These are phyloP conservation scores for Komagataella mondaviorum DNA, from an alignment of 805 yeast genomes.

Conservation along the genomic window DNA sequence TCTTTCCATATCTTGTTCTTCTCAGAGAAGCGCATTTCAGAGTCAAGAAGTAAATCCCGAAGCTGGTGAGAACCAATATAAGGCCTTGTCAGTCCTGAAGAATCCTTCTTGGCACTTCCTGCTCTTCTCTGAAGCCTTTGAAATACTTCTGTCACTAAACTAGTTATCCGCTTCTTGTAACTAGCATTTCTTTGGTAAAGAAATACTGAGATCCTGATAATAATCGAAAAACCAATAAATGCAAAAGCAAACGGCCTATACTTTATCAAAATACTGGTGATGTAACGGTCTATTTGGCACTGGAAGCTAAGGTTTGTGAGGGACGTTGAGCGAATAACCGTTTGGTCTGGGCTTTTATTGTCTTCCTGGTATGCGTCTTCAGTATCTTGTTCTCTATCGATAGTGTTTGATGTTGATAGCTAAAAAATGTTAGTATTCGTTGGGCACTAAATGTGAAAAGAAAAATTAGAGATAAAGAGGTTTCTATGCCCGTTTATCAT, in stretches of 20 bases:
- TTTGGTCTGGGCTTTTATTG: slow-evolving; percentile 14
- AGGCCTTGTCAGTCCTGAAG: slow-evolving; percentile 21
- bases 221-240: slow-evolving; percentile 1
- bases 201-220: not conserved
- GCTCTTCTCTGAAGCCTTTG: slow-evolving; percentile 35
- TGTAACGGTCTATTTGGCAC: slow-evolving; percentile 13
- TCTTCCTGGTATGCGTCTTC: slow-evolving; percentile 10
- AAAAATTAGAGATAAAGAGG: not conserved
- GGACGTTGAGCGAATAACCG: slow-evolving; percentile 66
- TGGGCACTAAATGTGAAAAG: not conserved
- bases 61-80: slow-evolving; percentile 61
- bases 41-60: slow-evolving; percentile 45
- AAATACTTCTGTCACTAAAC: slow-evolving; percentile 33
- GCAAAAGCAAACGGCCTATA: slow-evolving; percentile 11
- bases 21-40: slow-evolving; percentile 14
- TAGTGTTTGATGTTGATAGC: slow-evolving; percentile 11
- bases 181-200: slow-evolving; percentile 2
- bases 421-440: slow-evolving; percentile 10
- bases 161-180: slow-evolving; percentile 27
- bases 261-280: slow-evolving; percentile 9
- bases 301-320: slow-evolving; percentile 11
- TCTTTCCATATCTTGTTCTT: slow-evolving; percentile 44
- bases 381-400: slow-evolving; percentile 25
- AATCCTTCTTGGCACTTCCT: slow-evolving; percentile 16
- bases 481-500: slow-evolving; percentile 1